phyloP scores from a whole-genome alignment of 805 yeast genomes.

The Yamadazyma phyllophila region DNA sequence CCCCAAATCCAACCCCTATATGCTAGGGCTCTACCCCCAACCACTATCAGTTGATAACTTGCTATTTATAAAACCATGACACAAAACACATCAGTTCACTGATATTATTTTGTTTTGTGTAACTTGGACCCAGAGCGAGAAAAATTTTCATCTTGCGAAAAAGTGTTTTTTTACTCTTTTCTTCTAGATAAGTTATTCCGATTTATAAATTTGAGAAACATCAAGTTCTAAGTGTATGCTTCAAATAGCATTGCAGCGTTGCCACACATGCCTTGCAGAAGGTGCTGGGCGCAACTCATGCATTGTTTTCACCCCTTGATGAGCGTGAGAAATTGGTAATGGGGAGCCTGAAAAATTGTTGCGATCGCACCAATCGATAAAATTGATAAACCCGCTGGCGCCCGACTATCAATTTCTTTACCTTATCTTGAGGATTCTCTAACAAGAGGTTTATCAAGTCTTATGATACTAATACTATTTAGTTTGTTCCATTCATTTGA shows the following conservation, averaged over 20 bases:
- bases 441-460: not conserved
- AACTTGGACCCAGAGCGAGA: conserved; percentile 1
- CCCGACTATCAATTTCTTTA: not conserved
- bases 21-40: too few species aligned
- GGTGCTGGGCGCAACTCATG: not conserved
- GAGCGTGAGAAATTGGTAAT: conserved; percentile 6
- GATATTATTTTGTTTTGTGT: conserved; percentile 1
- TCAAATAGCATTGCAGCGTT: not conserved
- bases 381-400: not conserved
- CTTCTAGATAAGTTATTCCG: conserved; percentile 6
- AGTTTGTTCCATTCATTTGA: conserved; percentile 7
- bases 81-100: not conserved
- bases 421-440: not conserved
- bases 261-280: not conserved
- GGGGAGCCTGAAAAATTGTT: not conserved
- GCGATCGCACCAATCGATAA: not conserved
- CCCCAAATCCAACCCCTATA: too few species aligned
- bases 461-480: conserved; percentile 2
- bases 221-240: conserved; percentile 8
- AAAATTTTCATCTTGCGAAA: conserved; percentile 8
- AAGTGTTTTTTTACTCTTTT: conserved; percentile 2
- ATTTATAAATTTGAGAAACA: conserved; percentile 3
- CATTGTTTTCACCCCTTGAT: conserved; percentile 2
- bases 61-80: not conserved
- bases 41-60: not conserved